Conservation (phyloP, 495 filamentous ascomycete genomes). For the Tuber magnatum region DNA sequence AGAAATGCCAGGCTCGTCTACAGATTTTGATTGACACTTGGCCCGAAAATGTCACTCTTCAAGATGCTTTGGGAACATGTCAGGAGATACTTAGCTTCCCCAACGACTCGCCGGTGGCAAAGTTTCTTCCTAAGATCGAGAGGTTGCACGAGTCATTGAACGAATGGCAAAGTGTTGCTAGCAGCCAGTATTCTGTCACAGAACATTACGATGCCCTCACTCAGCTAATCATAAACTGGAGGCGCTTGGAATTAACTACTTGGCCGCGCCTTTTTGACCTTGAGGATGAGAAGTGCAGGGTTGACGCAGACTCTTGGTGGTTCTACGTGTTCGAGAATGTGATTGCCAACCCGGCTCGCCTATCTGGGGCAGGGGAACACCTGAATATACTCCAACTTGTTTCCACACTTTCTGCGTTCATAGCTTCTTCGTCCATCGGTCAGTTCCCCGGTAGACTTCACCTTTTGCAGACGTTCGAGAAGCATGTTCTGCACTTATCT, state of each 20-base stretch:
- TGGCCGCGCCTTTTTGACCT: conserved; percentile 87
- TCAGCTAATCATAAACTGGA: conserved; percentile 70
- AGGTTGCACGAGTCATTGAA: conserved; percentile 72
- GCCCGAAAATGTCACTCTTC: conserved; percentile 67
- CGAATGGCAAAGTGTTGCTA: conserved; percentile 90
- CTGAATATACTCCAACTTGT: conserved; percentile 60
- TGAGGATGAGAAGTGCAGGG: conserved; percentile 64
- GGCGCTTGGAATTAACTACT: conserved; percentile 78
- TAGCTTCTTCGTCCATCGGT: conserved; percentile 64
- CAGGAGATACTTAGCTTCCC: conserved; percentile 64
- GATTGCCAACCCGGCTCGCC: conserved; percentile 63
- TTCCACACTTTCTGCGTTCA: conserved; percentile 64
- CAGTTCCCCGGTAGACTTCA: conserved; percentile 67
- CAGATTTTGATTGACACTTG: conserved; percentile 47
- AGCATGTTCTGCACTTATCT: conserved; percentile 53
- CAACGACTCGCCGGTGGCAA: conserved; percentile 79
- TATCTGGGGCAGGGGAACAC: conserved; percentile 52
- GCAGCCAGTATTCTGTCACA: conserved; percentile 62
- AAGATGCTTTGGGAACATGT: conserved; percentile 67
- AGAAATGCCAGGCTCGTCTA: conserved; percentile 62
- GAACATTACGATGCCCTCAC: conserved; percentile 68
- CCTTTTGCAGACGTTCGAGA: conserved; percentile 64
- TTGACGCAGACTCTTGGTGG: conserved; percentile 86
- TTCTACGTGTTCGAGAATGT: conserved; percentile 88
- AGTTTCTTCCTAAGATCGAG: conserved; percentile 73